Evolutionary conservation across 441 rosid genomes (phyloP), one percentile per base, ranked within the genome.

Genomic region (Euphorbia schlechtendalii): DNA sequence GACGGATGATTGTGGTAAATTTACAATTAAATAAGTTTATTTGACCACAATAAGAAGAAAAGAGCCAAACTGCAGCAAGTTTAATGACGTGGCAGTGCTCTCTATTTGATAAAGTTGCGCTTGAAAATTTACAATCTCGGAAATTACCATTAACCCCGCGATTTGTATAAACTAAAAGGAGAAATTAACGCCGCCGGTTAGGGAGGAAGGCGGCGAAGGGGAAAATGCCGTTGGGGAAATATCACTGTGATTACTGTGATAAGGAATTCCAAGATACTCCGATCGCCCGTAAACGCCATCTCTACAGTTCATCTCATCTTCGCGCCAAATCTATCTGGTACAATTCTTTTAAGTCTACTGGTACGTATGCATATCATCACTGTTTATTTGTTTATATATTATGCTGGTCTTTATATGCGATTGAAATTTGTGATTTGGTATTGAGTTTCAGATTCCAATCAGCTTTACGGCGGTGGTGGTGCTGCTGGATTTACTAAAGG

Each of bases 241-340:
- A 86, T 66, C 71, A 80, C 73, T 90, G 92, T 45, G 90, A 90
- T 40, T 90, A 90, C 76, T 87, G 91, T 79, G 89, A 85, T 13
- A 89, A 89, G 68, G 84, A 89, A 62, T 90, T 93, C 78, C 97
- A 83, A 61, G 96, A 90, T 72, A 93, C 89, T 5, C 83, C 83
- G 18, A 61, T 69, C 5, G 92, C 96, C 36, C 77, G 99, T 59
- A 88, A 76, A 70, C 91, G 99, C 73, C 96, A 93, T 76, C 88
- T 90, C 36, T 88, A 81, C 48, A 81, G 95, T 73, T 71, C 82
- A 25, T 85, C 83, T 64, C 97, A 93, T 74, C 80, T 85, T 41
- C 95, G 97, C 38, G 89, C 96, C 78, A 88, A 82, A 56, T 83
- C 96, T 53, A 78, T 81, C 48, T 93, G 97, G 96, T 90, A 67